Conservation (phyloP, 805 yeast genomes). For the Ogataea neopini region DNA sequence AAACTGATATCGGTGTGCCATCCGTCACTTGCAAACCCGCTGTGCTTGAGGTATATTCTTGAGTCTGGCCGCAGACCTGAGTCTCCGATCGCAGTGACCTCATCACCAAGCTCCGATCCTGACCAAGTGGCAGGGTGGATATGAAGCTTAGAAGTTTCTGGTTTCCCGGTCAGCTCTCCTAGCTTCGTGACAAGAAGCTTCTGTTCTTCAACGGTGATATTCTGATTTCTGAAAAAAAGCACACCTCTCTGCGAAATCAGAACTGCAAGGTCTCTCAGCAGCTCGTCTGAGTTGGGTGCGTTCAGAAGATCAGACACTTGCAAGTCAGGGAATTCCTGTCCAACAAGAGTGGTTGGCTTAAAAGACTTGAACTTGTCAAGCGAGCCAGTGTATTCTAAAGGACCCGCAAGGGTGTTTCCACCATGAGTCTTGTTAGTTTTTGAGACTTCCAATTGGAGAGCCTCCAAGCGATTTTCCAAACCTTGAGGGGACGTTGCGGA, state of each 20-base stretch:
- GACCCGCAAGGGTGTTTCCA: background rate
- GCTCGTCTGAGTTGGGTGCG: background rate
- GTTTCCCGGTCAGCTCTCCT: constrained; percentile 2
- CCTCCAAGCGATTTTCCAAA: background rate
- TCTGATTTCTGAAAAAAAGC: background rate
- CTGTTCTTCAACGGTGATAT: background rate
- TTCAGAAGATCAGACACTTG: background rate
- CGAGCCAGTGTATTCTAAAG: background rate
- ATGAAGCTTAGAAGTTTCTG: constrained; percentile 1
- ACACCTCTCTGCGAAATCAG: constrained; percentile 6
- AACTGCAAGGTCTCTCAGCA: constrained; percentile 2
- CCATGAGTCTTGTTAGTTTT: background rate
- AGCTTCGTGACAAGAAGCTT: background rate
- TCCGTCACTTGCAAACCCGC: background rate
- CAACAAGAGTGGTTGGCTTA: constrained; percentile 1
- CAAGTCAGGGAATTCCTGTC: constrained; percentile 5
- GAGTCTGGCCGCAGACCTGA: no score
- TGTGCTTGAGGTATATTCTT: background rate
- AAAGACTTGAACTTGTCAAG: constrained; percentile 2
- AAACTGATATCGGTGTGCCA: constrained; percentile 48
- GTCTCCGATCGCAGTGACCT: background rate
- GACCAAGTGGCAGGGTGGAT: constrained; percentile 2
- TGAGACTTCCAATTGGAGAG: background rate
- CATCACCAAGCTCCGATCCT: background rate
- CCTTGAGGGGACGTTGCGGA: background rate